Evolutionary conservation across 2,329 filamentous ascomycete species (phyloP).

Genomic region (Teratosphaeria pseudoeucalypti): DNA sequence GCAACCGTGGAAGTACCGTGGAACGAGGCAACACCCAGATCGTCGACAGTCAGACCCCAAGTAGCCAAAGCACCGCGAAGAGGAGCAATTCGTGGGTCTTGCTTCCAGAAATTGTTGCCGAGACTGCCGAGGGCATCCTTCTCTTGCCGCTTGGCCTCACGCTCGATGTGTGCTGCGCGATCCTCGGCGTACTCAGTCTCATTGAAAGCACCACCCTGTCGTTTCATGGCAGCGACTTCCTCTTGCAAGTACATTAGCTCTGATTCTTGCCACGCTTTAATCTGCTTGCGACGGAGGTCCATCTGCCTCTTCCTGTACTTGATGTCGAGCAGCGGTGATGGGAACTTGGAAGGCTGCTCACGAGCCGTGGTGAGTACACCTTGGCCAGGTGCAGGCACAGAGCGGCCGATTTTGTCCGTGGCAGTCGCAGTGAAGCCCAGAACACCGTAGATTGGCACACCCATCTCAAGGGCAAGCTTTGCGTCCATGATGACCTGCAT

Average conservation of each 20-base stretch:
- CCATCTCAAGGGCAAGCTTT: conserved; percentile 92
- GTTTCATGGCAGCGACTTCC: conserved; percentile 83
- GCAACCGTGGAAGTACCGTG: conserved; percentile 97
- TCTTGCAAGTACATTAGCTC: conserved; percentile 89
- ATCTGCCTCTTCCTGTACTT: conserved; percentile 95
- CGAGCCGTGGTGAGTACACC: conserved; percentile 93
- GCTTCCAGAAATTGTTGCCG: conserved; percentile 99
- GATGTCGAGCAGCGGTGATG: conserved; percentile 90
- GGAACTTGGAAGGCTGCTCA: conserved; percentile 83
- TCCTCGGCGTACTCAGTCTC: conserved; percentile 79
- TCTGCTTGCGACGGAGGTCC: conserved; percentile 83
- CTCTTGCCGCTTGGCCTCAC: conserved; percentile 77
- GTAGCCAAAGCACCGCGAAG: conserved; percentile 91
- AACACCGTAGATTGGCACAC: conserved; percentile 93
- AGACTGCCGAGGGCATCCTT: conserved; percentile 86
- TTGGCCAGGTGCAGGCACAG: conserved; percentile 89
- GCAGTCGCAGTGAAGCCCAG: conserved; percentile 89
- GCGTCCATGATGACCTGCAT: conserved; percentile 98
- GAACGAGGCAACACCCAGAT: conserved; percentile 91
- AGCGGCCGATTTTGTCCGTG: conserved; percentile 97
- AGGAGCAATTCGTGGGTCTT: conserved; percentile 84
- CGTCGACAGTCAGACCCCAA: conserved; percentile 95
- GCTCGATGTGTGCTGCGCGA: conserved; percentile 75
- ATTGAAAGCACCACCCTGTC: conserved; percentile 64
- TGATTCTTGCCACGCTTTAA: conserved; percentile 92